Conservation (phyloP, 1,139 yeast genomes). For the Candida sp. region DNA sequence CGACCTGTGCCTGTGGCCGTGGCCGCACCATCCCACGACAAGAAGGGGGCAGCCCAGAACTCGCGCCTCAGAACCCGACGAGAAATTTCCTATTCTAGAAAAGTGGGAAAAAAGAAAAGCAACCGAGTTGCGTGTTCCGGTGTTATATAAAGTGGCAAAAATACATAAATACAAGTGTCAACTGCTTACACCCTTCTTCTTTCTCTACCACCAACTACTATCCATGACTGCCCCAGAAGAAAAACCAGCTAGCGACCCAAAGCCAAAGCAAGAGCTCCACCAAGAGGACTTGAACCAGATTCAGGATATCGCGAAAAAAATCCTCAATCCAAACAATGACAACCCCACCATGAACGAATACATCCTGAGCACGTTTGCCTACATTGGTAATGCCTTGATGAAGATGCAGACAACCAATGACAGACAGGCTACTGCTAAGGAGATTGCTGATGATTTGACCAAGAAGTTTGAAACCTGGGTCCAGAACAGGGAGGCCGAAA, state of each 20-base stretch:
- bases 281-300: conserved; percentile 14
- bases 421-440: conserved; percentile 38
- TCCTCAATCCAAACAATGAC: conserved; percentile 33
- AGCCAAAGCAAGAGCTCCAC: conserved; percentile 3
- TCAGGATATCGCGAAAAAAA: conserved; percentile 19
- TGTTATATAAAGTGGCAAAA: neutral
- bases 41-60: neutral
- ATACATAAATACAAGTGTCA: neutral
- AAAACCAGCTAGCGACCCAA: conserved; percentile 3
- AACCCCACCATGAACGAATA: conserved; percentile 29
- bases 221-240: conserved; percentile 1
- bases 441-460: conserved; percentile 42
- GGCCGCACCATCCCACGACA: neutral
- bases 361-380: conserved; percentile 31
- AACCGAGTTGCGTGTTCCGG: neutral
- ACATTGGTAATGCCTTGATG: conserved; percentile 29
- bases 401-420: conserved; percentile 37
- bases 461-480: conserved; percentile 35
- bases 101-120: neutral
- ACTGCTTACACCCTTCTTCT: neutral
- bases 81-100: neutral
- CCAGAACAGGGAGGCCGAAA: conserved; percentile 19
- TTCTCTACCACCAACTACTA: neutral
- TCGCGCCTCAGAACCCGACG: too few species aligned
- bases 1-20: neutral